Conservation (phyloP, 371 early-diverging fungal species). For the Mortierella sp. region DNA sequence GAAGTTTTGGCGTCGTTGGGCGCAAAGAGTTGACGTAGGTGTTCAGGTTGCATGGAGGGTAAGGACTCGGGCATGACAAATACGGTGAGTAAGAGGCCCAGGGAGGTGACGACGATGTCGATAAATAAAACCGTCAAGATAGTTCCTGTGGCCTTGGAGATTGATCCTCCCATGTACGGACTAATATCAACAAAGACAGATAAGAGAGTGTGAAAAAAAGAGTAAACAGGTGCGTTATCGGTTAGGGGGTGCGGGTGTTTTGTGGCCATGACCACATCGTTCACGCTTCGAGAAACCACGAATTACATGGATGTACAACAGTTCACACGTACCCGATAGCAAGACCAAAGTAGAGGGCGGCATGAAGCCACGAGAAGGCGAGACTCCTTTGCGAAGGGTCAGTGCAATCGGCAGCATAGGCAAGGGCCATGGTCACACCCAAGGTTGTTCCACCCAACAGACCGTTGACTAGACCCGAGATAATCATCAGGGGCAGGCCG, state of each 20-base stretch:
- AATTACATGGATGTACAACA: neutral
- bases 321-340: slow-evolving; percentile 33
- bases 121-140: slow-evolving; percentile 59
- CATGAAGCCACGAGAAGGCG: slow-evolving; percentile 41
- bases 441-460: slow-evolving; percentile 28
- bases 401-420: slow-evolving; percentile 52
- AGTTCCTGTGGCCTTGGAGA: slow-evolving; percentile 21
- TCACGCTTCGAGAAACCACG: no score
- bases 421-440: slow-evolving; percentile 38
- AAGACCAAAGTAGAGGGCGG: slow-evolving; percentile 37
- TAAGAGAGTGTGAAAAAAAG: neutral
- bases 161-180: slow-evolving; percentile 29
- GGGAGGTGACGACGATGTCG: slow-evolving; percentile 30
- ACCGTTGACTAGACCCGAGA: slow-evolving; percentile 26
- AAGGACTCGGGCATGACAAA: slow-evolving; percentile 65
- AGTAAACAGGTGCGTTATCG: neutral
- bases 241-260: neutral
- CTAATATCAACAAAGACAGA: slow-evolving; percentile 8
- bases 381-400: slow-evolving; percentile 40
- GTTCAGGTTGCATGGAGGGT: slow-evolving; percentile 31
- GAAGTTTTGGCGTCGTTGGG: neutral
- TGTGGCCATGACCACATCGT: neutral
- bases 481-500: slow-evolving; percentile 37
- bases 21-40: slow-evolving; percentile 17
- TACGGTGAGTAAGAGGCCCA: slow-evolving; percentile 45